These are phyloP conservation scores for Sporothrix variecibatus DNA, from an alignment of 2,329 filamentous ascomycete genomes.

Conservation along the genomic window DNA sequence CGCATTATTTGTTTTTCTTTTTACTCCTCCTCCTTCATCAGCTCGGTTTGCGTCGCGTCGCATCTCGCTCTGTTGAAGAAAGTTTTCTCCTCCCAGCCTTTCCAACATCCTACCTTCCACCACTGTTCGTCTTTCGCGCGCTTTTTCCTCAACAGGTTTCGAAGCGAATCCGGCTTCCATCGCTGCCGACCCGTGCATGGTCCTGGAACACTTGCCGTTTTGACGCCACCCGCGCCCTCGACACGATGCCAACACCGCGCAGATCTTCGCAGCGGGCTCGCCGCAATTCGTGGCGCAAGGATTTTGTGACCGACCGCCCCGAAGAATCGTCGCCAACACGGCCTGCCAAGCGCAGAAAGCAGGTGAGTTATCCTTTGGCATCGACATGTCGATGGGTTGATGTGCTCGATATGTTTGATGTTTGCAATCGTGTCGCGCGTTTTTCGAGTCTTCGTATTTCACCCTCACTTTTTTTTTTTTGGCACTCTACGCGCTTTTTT, in stretches of 20 bases:
- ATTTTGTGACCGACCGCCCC: constrained; percentile 34
- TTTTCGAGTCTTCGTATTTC: background rate
- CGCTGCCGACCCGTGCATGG: constrained; percentile 13
- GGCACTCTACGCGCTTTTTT: constrained; percentile 15
- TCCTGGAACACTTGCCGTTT: constrained; percentile 13
- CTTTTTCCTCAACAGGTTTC: background rate
- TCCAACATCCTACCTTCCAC: background rate
- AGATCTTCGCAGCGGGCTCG: constrained; percentile 39
- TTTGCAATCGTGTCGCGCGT: background rate
- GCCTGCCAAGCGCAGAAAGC: constrained; percentile 66
- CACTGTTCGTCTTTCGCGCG: background rate
- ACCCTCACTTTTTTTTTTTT: background rate
- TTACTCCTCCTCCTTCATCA: constrained; percentile 1
- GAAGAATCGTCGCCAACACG: constrained; percentile 61
- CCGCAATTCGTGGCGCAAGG: constrained; percentile 38
- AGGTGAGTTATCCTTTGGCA: constrained; percentile 45
- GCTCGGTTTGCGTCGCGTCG: constrained; percentile 22
- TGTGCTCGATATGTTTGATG: background rate
- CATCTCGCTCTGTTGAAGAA: constrained; percentile 15
- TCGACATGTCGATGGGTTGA: background rate
- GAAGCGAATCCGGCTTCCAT: constrained; percentile 1
- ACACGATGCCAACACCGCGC: constrained; percentile 37
- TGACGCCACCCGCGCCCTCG: constrained; percentile 13
- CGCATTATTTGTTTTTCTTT: background rate
- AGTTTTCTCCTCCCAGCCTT: constrained; percentile 5